Base-by-base conservation (phyloP, 202 grass and related monocot genomes). In the Elaeis oleifera region DNA sequence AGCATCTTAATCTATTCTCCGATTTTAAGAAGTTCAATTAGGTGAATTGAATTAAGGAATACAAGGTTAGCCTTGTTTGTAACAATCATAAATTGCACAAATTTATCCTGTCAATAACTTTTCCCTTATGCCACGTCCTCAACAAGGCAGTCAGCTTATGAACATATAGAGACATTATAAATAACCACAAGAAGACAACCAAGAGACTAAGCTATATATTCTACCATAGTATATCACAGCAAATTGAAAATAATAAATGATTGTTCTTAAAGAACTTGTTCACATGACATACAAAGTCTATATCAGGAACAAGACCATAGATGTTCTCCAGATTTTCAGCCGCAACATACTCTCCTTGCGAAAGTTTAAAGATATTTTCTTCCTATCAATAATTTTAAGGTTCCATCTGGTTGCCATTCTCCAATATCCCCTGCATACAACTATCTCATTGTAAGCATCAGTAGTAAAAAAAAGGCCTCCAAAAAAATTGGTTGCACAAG, bases 341-440 rank as follows among this genome's bases (percentile, higher is more conserved):
- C 6, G 88, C 92, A 49, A 97, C 84, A 4, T 97, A 97, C 70
- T 97, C 88, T 74, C 92, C 92, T 51, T 97, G 84, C 49, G 92
- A 96, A 74, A 91, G 87, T 72, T 96, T 96, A 69, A 96, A 96
- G 70, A 96, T 96, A 71, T 90, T 96, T 96, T 96, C 81, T 90
- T 96, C 68, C 91, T 85, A 66, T 96, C 91, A 81, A 96, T 90
- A 54, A 96, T 78, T 78, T 96, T 69, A 96, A 71, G 71, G 76
- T 68, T 63, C 91, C 91, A 63, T 90, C 63, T 76, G 79, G 56
- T 73, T 96, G 87, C 84, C 84, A 96, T 71, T 96, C 91, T 61
- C 91, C 91, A 79, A 96, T 72, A 75, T 96, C 91, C 50, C 91
- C 92, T 91, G 84, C 60, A 70, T 58, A 24, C 21, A n/a, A 82